Evolutionary conservation across 2,329 filamentous ascomycete genomes (phyloP).

Genomic region (Cryoendolithus antarcticus): DNA sequence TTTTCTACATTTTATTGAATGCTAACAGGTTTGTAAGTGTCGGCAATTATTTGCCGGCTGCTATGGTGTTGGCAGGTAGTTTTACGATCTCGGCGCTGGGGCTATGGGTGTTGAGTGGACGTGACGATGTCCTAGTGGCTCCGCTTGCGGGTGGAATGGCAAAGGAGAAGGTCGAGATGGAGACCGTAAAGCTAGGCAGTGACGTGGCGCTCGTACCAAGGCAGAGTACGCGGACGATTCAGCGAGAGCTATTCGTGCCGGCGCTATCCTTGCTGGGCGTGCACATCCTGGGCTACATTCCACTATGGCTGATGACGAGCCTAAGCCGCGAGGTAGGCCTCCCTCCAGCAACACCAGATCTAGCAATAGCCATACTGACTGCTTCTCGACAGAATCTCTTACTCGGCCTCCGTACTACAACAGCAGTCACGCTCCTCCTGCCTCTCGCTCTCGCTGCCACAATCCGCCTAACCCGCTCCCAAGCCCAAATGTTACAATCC

Average conservation of each 20-base stretch:
- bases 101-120: slow-evolving; percentile 82
- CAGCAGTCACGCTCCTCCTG: slow-evolving; percentile 26
- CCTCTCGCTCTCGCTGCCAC: slow-evolving; percentile 9
- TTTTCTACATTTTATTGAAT: slow-evolving; percentile 94
- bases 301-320: slow-evolving; percentile 78
- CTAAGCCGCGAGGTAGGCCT: slow-evolving; percentile 50
- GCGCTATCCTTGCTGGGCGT: slow-evolving; percentile 58
- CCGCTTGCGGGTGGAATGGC: slow-evolving; percentile 21
- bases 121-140: slow-evolving; percentile 3
- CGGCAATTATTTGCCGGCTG: slow-evolving; percentile 88
- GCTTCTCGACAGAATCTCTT: slow-evolving; percentile 5
- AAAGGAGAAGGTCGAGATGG: slow-evolving; percentile 14
- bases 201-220: slow-evolving; percentile 28
- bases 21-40: slow-evolving; percentile 92
- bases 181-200: slow-evolving; percentile 25
- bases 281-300: slow-evolving; percentile 67
- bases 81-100: slow-evolving; percentile 93
- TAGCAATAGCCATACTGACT: neutral
- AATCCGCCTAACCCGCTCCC: slow-evolving; percentile 35
- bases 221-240: slow-evolving; percentile 30
- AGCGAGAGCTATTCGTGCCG: slow-evolving; percentile 60
- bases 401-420: slow-evolving; percentile 37
- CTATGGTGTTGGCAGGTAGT: slow-evolving; percentile 87
- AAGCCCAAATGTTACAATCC: slow-evolving; percentile 69
- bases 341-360: slow-evolving; percentile 21